Conservation (phyloP, 257 asterid genomes). For the Haberlea rhodopensis region DNA sequence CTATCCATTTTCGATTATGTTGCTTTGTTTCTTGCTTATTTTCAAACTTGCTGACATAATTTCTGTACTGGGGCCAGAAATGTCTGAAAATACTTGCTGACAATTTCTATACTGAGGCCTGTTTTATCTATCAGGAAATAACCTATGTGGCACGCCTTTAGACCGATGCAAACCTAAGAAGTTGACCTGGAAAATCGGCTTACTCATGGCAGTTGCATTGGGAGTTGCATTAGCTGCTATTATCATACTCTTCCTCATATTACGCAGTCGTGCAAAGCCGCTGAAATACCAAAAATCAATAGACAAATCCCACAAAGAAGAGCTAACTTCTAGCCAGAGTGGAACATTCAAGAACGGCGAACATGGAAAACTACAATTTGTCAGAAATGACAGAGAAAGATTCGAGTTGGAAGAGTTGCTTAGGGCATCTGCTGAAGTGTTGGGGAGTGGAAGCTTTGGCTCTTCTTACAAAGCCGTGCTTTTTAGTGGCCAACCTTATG, state of each 20-base stretch:
- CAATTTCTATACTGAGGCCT: not conserved
- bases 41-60: not conserved
- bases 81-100: not conserved
- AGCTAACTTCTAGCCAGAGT: not conserved
- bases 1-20: not conserved
- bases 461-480: conserved; percentile 57
- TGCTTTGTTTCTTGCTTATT: not conserved
- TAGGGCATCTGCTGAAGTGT: conserved; percentile 56
- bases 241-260: conserved; percentile 26
- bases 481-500: conserved; percentile 32
- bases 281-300: conserved; percentile 35
- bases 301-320: conserved; percentile 18
- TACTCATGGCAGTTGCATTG: conserved; percentile 28
- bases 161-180: conserved; percentile 45
- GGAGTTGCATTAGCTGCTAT: conserved; percentile 27
- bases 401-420: conserved; percentile 52
- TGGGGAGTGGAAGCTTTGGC: conserved; percentile 68
- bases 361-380: conserved; percentile 38
- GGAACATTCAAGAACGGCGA: conserved; percentile 29
- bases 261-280: conserved; percentile 26
- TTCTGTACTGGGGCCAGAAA: not conserved
- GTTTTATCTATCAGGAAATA: conserved; percentile 47
- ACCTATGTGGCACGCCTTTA: conserved; percentile 60
- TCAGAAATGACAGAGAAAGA: conserved; percentile 34
- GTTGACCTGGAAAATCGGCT: conserved; percentile 24